phyloP scores from a whole-genome alignment of 345 rosid genomes.

The Ceriops decandra region DNA sequence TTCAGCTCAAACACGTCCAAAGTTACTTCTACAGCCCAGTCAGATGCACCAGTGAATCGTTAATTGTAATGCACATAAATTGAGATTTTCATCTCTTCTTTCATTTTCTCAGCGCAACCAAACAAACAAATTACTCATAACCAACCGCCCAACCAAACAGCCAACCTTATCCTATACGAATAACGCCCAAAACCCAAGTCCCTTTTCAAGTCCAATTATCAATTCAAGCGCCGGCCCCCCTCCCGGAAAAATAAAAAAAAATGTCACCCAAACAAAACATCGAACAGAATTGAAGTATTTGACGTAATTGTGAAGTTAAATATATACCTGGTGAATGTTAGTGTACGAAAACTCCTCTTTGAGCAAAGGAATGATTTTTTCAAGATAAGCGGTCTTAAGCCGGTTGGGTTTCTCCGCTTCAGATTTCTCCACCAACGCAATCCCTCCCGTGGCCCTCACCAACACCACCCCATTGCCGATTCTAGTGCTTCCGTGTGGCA shows the following conservation, averaged over 20 bases:
- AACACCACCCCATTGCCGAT: slow-evolving; percentile 33
- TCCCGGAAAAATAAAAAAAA: too few relatives aligned
- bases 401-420: slow-evolving; percentile 66
- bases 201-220: neutral
- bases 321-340: slow-evolving; percentile 66
- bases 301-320: neutral
- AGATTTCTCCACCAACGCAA: slow-evolving; percentile 76
- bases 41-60: neutral
- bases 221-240: neutral
- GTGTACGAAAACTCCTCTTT: slow-evolving; percentile 77
- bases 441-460: slow-evolving; percentile 48
- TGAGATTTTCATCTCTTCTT: neutral
- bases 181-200: neutral
- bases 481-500: slow-evolving; percentile 24
- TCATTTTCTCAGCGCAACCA: neutral
- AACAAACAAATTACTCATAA: neutral
- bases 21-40: neutral
- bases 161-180: slow-evolving; percentile 11
- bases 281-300: neutral
- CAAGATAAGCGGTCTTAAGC: slow-evolving; percentile 65
- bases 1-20: too few relatives aligned
- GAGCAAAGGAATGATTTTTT: slow-evolving; percentile 77
- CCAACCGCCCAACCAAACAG: too few relatives aligned
- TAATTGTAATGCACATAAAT: neutral
- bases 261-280: neutral